Evolutionary conservation across 192 early-diverging fungal species (phyloP).

Genomic region (Backusella liffmaniae): DNA sequence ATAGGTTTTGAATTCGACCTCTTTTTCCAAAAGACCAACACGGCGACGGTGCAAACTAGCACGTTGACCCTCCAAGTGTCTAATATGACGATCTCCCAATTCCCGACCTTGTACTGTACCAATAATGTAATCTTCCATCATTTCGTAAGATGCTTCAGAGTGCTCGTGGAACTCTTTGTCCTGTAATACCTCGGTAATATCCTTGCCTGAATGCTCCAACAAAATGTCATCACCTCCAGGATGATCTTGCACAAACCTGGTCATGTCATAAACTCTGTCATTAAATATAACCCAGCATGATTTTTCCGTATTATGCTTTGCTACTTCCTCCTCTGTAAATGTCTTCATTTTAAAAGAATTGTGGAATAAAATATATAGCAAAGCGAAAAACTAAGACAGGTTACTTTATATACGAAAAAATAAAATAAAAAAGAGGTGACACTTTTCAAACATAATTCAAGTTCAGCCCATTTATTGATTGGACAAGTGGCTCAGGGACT

Average conservation of each 20-base stretch:
- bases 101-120: slow-evolving; percentile 46
- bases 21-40: slow-evolving; percentile 25
- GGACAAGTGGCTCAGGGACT: not conserved
- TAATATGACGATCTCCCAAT: not conserved
- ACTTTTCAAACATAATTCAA: slow-evolving; percentile 1
- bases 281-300: slow-evolving; percentile 84
- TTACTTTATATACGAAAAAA: not conserved
- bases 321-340: slow-evolving; percentile 34
- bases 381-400: not conserved
- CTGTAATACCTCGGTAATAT: slow-evolving; percentile 75
- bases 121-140: slow-evolving; percentile 81
- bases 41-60: slow-evolving; percentile 22
- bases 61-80: slow-evolving; percentile 2
- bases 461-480: not conserved
- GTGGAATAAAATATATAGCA: not conserved
- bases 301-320: slow-evolving; percentile 62
- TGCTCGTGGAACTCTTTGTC: slow-evolving; percentile 76
- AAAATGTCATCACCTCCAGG: slow-evolving; percentile 92
- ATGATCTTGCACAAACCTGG: slow-evolving; percentile 85
- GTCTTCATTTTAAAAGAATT: not conserved
- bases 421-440: not conserved
- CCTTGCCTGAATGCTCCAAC: slow-evolving; percentile 82
- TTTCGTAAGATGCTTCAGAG: slow-evolving; percentile 80
- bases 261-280: slow-evolving; percentile 85
- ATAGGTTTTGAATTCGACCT: slow-evolving; percentile 32